These are phyloP conservation scores for Xylaria multiplex DNA, from an alignment of 2,329 filamentous ascomycete genomes.

Conservation along the genomic window DNA sequence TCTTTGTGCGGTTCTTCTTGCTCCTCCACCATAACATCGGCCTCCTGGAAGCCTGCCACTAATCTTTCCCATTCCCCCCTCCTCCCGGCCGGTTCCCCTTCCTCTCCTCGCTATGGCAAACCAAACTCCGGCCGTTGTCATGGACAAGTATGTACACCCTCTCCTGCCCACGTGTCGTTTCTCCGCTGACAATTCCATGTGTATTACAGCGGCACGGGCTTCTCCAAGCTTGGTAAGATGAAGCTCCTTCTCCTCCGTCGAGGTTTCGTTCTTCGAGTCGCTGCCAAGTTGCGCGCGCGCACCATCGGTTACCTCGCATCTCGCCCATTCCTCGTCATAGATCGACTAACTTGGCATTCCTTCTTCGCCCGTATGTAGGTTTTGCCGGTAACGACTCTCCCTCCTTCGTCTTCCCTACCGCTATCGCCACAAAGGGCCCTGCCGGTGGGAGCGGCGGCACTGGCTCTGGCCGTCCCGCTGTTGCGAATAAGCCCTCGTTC, in stretches of 20 bases:
- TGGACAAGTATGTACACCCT: slow-evolving; percentile 92
- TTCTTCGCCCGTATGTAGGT: slow-evolving; percentile 62
- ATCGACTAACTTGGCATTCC: slow-evolving; percentile 41
- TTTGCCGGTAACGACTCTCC: slow-evolving; percentile 99
- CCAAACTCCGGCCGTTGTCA: slow-evolving; percentile 99
- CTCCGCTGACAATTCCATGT: slow-evolving; percentile 53
- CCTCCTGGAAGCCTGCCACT: neutral
- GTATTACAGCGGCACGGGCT: slow-evolving; percentile 88
- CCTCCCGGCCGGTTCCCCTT: slow-evolving; percentile 16
- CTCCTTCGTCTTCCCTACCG: slow-evolving; percentile 98
- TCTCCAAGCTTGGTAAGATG: slow-evolving; percentile 92
- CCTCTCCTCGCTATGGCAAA: slow-evolving; percentile 77
- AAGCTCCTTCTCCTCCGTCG: slow-evolving; percentile 17
- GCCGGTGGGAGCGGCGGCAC: slow-evolving; percentile 76
- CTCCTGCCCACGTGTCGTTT: slow-evolving; percentile 45
- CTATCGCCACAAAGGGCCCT: slow-evolving; percentile 92
- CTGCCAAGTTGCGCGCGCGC: slow-evolving; percentile 7
- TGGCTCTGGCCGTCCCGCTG: slow-evolving; percentile 86
- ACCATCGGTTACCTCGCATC: neutral
- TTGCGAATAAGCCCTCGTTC: slow-evolving; percentile 95
- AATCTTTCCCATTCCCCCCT: slow-evolving; percentile 9
- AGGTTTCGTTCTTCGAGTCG: slow-evolving; percentile 1
- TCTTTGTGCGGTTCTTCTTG: neutral
- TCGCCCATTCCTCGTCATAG: slow-evolving; percentile 13
- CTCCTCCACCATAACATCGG: neutral